A percentile compares a stretch with the other conserved stretches of the same genome.
Conservation (phyloP, 2,329 filamentous ascomycete genomes). For the Xylaria sp. region DNA sequence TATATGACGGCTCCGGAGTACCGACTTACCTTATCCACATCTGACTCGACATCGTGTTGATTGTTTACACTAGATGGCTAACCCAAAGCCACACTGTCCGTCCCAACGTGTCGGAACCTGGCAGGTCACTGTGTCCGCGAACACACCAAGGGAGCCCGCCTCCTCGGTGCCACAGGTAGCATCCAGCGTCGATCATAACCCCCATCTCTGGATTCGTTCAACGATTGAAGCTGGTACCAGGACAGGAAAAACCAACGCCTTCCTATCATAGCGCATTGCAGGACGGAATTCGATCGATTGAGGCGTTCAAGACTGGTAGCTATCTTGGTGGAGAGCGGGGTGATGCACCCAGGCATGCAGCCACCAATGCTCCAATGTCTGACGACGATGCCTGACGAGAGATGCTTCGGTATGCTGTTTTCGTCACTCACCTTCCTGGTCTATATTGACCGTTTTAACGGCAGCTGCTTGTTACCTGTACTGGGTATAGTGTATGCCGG, state of each 20-base stretch:
- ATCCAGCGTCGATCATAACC: not conserved
- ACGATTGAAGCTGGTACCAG: not conserved
- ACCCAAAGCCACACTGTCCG: slow-evolving; percentile 4
- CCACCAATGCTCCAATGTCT: not conserved
- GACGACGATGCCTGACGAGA: not conserved
- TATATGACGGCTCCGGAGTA: not conserved
- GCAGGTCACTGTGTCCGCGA: slow-evolving; percentile 10
- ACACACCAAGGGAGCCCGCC: not conserved
- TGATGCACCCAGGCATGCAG: not conserved
- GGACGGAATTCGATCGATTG: not conserved
- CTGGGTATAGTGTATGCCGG: slow-evolving; percentile 4
- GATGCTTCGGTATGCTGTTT: not conserved
- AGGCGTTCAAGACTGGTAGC: not conserved
- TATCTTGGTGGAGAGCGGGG: not conserved
- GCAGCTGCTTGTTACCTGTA: not conserved
- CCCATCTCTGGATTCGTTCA: not conserved
- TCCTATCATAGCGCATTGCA: slow-evolving; percentile 23
- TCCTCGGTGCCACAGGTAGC: not conserved
- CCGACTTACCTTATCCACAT: not conserved
- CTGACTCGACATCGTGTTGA: not conserved
- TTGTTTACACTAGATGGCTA: not conserved
- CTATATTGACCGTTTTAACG: slow-evolving; percentile 6
- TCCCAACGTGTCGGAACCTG: slow-evolving; percentile 13
- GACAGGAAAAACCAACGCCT: slow-evolving; percentile 7
- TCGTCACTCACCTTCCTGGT: not conserved